A percentile compares a stretch with the other conserved stretches of the same genome.
These are phyloP conservation scores for Pisolithus orientalis DNA, from an alignment of 768 basidiomycete species.

Conservation along the genomic window DNA sequence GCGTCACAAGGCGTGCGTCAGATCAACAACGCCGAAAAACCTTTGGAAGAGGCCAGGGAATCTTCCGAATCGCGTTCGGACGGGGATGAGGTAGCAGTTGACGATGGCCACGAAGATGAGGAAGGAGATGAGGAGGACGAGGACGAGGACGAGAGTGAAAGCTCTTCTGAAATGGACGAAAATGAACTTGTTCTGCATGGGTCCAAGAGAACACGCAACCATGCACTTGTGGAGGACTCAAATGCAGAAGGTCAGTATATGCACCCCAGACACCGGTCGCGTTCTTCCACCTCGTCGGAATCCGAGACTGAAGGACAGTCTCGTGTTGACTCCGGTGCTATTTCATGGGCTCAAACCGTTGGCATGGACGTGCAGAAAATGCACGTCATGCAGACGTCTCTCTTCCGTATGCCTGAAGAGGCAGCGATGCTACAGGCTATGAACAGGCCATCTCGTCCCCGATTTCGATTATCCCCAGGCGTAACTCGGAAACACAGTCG, in stretches of 20 bases:
- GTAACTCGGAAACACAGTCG: slow-evolving; percentile 68
- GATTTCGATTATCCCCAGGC: slow-evolving; percentile 30
- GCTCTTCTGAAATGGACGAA: slow-evolving; percentile 44
- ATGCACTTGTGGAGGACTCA: slow-evolving; percentile 48
- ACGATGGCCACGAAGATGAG: slow-evolving; percentile 9
- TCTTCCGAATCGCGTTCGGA: slow-evolving; percentile 22
- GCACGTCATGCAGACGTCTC: slow-evolving; percentile 89
- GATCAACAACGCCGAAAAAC: slow-evolving; percentile 13
- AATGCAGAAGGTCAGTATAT: slow-evolving; percentile 48
- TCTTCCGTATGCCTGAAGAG: slow-evolving; percentile 76
- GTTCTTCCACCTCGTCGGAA: slow-evolving; percentile 21
- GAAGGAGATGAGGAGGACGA: slow-evolving; percentile 29
- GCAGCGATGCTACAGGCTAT: slow-evolving; percentile 56
- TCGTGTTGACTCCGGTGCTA: slow-evolving; percentile 43
- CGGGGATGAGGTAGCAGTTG: slow-evolving; percentile 24
- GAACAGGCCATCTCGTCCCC: slow-evolving; percentile 34
- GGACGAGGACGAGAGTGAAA: slow-evolving; percentile 33
- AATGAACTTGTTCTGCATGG: slow-evolving; percentile 36
- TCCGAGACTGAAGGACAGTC: slow-evolving; percentile 14
- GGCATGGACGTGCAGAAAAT: slow-evolving; percentile 84
- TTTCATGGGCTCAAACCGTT: slow-evolving; percentile 66
- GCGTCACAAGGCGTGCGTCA: slow-evolving; percentile 21
- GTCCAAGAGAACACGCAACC: slow-evolving; percentile 29
- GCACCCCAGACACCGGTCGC: slow-evolving; percentile 31
- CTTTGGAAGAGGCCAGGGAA: slow-evolving; percentile 27